Evolutionary conservation across 768 basidiomycete genomes (phyloP), one percentile per base, ranked within the genome.

Genomic region (Tricholoma flavovirens): DNA sequence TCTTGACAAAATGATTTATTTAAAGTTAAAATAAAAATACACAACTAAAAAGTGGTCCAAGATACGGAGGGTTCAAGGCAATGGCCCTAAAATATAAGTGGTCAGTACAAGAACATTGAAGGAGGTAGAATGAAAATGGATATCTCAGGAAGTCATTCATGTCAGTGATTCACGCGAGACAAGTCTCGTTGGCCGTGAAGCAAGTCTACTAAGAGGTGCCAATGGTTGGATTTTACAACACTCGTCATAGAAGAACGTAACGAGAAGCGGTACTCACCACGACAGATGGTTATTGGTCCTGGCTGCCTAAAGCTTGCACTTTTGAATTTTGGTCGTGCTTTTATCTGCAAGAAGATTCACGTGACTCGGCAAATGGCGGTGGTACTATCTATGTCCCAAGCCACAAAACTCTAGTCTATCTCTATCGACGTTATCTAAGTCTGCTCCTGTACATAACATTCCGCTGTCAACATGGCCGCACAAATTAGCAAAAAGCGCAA

Each of bases 401-500:
- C 67, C 67, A 68, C 67, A 29, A 14, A 1, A 14, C 4, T 12
- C 33, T 11, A 3, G 10, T 24, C 30, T 46, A 32, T n/a, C 30
- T 49, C 14, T 26, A 53, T 54, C 42, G n/a, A 58, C 32, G 24
- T 48, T 32, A 59, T 46, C 36, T 15, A n/a, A n/a, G n/a, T 33
- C 51, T 51, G 38, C 43, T 50, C 29, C 17, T n/a, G n/a, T 14
- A 49, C 17, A 26, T 52, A 36, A 52, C 54, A 36, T 32, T 51
- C 53, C 33, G 17, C 51, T 52, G 40, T 58, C 73, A 83, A 78
- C 67, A 93, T 93, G 91, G 79, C 90, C 69, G 71, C 82, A 64
- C 87, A 88, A 69, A 93, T 97, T 81, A 93, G 90, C 82, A 97
- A 98, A 80, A 96, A 95, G 82, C 87, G 93, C 81, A 98, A 94